A percentile compares a stretch with the other conserved stretches of the same genome.
phyloP scores from a whole-genome alignment of 1,284 basidiomycete genomes.

The Mycena citricolor region DNA sequence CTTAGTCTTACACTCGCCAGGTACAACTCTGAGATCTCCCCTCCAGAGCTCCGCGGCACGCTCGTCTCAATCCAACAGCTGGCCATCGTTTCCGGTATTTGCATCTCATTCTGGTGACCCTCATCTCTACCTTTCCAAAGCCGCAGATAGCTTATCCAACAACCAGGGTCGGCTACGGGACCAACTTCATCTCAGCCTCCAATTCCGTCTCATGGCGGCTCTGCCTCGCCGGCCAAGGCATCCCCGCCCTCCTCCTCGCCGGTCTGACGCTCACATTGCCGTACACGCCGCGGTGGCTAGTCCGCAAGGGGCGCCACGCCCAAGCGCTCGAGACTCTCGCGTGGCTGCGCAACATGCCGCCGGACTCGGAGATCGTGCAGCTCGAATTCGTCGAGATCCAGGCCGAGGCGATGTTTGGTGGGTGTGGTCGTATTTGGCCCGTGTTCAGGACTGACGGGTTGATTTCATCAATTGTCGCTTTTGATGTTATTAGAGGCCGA shows the following conservation, averaged over 20 bases:
- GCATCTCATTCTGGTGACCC: constrained; percentile 26
- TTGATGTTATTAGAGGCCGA: constrained; percentile 25
- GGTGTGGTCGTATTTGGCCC: not conserved
- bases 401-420: constrained; percentile 32
- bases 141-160: not conserved
- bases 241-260: constrained; percentile 35
- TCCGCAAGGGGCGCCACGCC: constrained; percentile 35
- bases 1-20: constrained; percentile 4
- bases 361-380: constrained; percentile 33
- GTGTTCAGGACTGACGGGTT: too few species aligned
- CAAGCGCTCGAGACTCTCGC: constrained; percentile 35
- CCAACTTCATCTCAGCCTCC: constrained; percentile 30
- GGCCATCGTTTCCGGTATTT: constrained; percentile 26
- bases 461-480: too few species aligned
- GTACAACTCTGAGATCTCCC: constrained; percentile 29
- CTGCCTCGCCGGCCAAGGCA: constrained; percentile 38
- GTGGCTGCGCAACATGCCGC: constrained; percentile 36
- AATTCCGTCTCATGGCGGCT: constrained; percentile 36
- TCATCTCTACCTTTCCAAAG: not conserved
- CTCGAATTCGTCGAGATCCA: constrained; percentile 34
- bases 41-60: constrained; percentile 28
- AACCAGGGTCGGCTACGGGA: constrained; percentile 29
- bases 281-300: constrained; percentile 41
- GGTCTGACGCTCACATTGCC: constrained; percentile 32
- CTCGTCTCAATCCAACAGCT: constrained; percentile 28